Conservation (phyloP, 164 flowering plant genomes). For the Piper longum region DNA sequence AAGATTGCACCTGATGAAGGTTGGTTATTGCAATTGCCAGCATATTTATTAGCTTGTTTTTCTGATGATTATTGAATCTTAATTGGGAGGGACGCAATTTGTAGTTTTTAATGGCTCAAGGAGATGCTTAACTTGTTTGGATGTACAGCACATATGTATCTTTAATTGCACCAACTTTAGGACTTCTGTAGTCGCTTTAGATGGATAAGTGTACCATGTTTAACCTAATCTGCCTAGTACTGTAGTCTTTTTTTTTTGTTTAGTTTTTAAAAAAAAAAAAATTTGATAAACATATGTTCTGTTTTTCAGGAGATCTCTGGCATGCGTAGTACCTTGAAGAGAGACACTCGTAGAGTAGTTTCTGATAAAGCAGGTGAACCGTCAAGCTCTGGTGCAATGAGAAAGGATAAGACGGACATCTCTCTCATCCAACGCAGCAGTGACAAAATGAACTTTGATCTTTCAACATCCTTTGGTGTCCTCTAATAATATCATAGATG, state of each 20-base stretch:
- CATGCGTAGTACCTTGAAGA: not conserved
- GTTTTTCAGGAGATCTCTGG: not conserved
- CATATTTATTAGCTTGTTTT: not conserved
- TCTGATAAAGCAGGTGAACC: not conserved
- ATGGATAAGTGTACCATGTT: too few relatives aligned
- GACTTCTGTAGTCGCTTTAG: too few relatives aligned
- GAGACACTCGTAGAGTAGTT: not conserved
- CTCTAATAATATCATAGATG: too few relatives aligned
- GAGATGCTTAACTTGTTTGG: not conserved
- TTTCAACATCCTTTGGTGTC: too few relatives aligned
- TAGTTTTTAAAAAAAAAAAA: too few relatives aligned
- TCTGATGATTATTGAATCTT: not conserved
- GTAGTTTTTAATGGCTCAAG: not conserved
- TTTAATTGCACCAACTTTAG: too few relatives aligned
- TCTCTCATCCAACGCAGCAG: too few relatives aligned
- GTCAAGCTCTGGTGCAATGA: not conserved
- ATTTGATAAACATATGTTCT: too few relatives aligned
- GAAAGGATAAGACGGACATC: not conserved
- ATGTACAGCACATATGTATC: not conserved
- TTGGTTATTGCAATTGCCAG: constrained; percentile 9
- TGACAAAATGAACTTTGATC: too few relatives aligned
- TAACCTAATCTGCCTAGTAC: not conserved
- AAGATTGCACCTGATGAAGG: constrained; percentile 97
- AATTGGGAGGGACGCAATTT: too few relatives aligned
- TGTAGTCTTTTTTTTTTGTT: not conserved